Base-by-base conservation (phyloP, 192 early-diverging fungal genomes). In the Diversispora epigaea region DNA sequence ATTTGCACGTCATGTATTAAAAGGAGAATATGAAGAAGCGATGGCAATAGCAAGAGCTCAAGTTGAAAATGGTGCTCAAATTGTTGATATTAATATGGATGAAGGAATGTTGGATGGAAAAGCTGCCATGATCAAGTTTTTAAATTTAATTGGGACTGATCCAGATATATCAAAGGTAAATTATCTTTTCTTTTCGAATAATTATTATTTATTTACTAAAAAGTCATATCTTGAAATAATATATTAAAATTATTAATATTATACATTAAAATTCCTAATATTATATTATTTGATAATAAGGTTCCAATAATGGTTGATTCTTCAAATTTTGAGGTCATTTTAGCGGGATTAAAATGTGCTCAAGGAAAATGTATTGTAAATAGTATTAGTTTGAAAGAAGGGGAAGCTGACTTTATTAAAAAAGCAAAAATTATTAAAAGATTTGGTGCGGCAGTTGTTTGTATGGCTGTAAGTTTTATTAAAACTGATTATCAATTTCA, bases 361-460 rank as follows among this genome's bases (percentile, higher is more conserved):
- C 96, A 98, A 83, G 96, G 96, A 73, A 98, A 98, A 79, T 96
- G 95, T 78, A 96, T 98, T 69, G 96, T 98, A 79, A 98, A 98
- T 86, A 94, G 93, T 68, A 97, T 98, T 75, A 94, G 92, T 45
- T 83, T 98, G 73, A 98, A 98, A 83, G 96, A 95, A 78, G 96
- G 96, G 69, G 93, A 94, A 73, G 91, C 80, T 41, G 96, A 96
- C 73, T 98, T 97, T 78, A 84, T 96, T 69, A 91, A 91, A 73
- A 95, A 96, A 82, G 96, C 94, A 1, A 89, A 87, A 52, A 90
- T 96, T 44, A 89, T 96, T 77, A 90, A 87, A 72, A 86, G 96
- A 21, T 96, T 93, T 75, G 96, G 96, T 80, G 96, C 96, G 21
- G 96, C 95, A 12, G 94, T 96, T 15, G 93, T 98, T 22, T 94